Base-by-base conservation (phyloP, 495 filamentous ascomycete genomes). In the Wilcoxina mikolae region DNA sequence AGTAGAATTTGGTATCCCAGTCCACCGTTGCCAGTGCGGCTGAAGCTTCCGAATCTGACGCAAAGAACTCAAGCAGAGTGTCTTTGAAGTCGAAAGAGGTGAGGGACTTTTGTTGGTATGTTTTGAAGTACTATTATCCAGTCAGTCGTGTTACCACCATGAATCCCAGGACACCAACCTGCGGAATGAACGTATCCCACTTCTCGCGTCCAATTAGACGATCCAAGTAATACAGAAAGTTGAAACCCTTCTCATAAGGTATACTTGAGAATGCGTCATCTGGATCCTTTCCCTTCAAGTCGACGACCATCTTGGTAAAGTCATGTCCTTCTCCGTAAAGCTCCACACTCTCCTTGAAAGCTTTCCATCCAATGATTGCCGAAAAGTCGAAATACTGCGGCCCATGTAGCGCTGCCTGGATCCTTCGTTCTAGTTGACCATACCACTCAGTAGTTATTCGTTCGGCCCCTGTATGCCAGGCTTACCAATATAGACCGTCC, bases 241-340 rank as follows among this genome's bases (percentile, higher is more conserved):
- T 77, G 61, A 85, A 87, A 3, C 84, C 84, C 67, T 82, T 82
- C 61, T 81, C 83, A 52, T 86, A 86, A 0, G 91, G 91, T 25
- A 95, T 73, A 26, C 77, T 82, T 47, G 84, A 89, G 69, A 95
- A 98, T 4, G 88, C 85, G 70, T 98, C 90, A 68, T 95, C 91
- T 0, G 90, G 90, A 63, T 95, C 87, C 63, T 89, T 81, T 41
- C 85, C 90, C 64, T 90, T 84, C 47, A 95, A 78, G 60, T 84
- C 81, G 43, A 87, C 76, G 52, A 94, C 76, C 49, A 98, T 72
- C 67, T 93, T 94, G 0, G 90, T 98, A 67, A 93, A 98, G 59
- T 88, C 83, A 62, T 94, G 85, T 47, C 89, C 80, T 20, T 79
- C 68, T 15, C 89, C 89, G 60, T 80, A 91, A 38, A 78, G 72